Percentiles rank a stretch among this genome's conserved stretches.
Evolutionary conservation across 208 protist genomes (phyloP).

Genomic region (Strigomonas galati): DNA sequence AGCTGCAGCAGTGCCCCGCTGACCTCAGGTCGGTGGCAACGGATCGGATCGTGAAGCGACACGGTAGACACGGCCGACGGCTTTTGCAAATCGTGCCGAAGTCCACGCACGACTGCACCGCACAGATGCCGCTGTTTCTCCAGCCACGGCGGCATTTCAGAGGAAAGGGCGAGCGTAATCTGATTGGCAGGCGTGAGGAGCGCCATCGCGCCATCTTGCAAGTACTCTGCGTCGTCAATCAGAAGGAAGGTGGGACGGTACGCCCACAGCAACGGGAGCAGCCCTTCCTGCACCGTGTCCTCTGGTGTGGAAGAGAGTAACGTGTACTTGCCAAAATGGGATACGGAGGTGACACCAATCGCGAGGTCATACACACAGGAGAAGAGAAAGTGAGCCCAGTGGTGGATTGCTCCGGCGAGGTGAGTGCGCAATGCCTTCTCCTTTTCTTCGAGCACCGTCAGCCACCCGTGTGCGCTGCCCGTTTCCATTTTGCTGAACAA

Average conservation of each 20-base stretch:
- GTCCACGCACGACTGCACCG: constrained; percentile 34
- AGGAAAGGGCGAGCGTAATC: constrained; percentile 52
- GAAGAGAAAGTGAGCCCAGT: constrained; percentile 42
- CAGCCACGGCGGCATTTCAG: constrained; percentile 37
- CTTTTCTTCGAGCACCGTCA: constrained; percentile 22
- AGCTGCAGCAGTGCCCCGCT: constrained; percentile 42
- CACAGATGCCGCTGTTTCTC: constrained; percentile 36
- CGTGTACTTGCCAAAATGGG: constrained; percentile 49
- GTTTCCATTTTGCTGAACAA: not conserved
- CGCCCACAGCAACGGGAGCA: constrained; percentile 54
- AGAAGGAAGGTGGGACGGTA: constrained; percentile 63
- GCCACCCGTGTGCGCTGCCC: not conserved
- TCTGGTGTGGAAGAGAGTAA: constrained; percentile 36
- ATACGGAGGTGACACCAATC: constrained; percentile 49
- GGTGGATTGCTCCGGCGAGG: constrained; percentile 36
- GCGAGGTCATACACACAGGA: constrained; percentile 57
- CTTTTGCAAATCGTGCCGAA: constrained; percentile 49
- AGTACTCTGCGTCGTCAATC: constrained; percentile 71
- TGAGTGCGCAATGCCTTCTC: constrained; percentile 50
- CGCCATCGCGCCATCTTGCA: constrained; percentile 58
- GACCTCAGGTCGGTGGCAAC: constrained; percentile 46
- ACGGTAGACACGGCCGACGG: constrained; percentile 39
- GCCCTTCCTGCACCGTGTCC: constrained; percentile 37
- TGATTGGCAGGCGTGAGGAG: constrained; percentile 53
- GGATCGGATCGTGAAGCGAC: constrained; percentile 48